These are phyloP conservation scores for Simmondsia chinensis DNA, from an alignment of 148 eudicot species.

Conservation along the genomic window DNA sequence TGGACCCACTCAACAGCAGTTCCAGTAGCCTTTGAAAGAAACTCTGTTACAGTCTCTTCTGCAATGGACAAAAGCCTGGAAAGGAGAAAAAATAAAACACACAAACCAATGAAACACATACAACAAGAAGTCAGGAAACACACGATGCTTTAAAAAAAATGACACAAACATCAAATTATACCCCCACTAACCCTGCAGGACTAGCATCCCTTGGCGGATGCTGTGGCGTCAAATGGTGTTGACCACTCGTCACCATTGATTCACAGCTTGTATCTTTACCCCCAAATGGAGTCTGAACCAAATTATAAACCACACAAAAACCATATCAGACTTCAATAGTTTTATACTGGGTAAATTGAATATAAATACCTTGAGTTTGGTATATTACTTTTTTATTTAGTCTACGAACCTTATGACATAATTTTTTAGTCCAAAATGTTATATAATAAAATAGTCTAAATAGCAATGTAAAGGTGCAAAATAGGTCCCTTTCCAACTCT, in stretches of 20 bases:
- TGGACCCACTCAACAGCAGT: slow-evolving; percentile 56
- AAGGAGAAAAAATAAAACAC: slow-evolving; percentile 24
- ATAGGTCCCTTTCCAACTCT: too few species aligned
- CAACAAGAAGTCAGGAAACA: neutral
- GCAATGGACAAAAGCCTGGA: slow-evolving; percentile 43
- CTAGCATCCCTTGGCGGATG: slow-evolving; percentile 21
- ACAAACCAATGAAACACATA: slow-evolving; percentile 12
- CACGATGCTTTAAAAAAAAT: slow-evolving; percentile 18
- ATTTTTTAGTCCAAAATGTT: too few species aligned
- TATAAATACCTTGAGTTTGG: too few species aligned
- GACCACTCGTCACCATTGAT: slow-evolving; percentile 40
- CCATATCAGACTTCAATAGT: too few species aligned
- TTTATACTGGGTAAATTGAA: too few species aligned
- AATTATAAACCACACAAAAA: too few species aligned
- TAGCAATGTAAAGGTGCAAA: too few species aligned
- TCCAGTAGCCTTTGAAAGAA: slow-evolving; percentile 55
- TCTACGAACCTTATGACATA: too few species aligned
- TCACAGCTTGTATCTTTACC: slow-evolving; percentile 35
- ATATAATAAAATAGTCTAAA: too few species aligned
- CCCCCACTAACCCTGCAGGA: slow-evolving; percentile 29
- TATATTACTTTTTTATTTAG: too few species aligned
- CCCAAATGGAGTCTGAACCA: slow-evolving; percentile 18
- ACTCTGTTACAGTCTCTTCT: slow-evolving; percentile 48
- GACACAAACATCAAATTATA: neutral
- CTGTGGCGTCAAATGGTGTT: slow-evolving; percentile 26